These are phyloP conservation scores for Aureobasidium namibiae DNA, from an alignment of 2,329 filamentous ascomycete species.

Conservation along the genomic window DNA sequence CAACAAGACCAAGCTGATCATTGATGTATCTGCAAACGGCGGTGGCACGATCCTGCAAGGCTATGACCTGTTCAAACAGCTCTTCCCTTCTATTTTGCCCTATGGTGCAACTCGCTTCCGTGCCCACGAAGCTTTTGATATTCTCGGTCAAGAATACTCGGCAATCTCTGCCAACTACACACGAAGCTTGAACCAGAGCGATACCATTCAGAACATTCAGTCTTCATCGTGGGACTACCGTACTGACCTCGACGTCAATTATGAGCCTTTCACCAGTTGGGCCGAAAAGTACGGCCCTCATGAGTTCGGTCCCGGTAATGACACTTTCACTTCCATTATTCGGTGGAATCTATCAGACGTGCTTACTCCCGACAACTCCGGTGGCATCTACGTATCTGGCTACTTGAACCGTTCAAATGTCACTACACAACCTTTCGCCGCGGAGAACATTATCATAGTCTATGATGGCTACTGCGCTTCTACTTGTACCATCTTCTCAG, in stretches of 20 bases:
- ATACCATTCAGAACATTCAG: constrained; percentile 35
- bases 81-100: constrained; percentile 44
- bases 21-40: constrained; percentile 51
- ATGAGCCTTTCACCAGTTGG: constrained; percentile 41
- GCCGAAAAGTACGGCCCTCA: constrained; percentile 39
- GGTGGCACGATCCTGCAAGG: constrained; percentile 53
- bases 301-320: constrained; percentile 34
- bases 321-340: constrained; percentile 50
- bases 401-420: constrained; percentile 42
- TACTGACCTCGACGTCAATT: constrained; percentile 39
- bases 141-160: constrained; percentile 36
- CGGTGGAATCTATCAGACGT: constrained; percentile 44
- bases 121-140: constrained; percentile 38
- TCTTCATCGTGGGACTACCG: constrained; percentile 40
- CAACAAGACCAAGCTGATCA: constrained; percentile 52
- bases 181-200: constrained; percentile 25
- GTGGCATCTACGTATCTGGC: constrained; percentile 36
- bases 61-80: constrained; percentile 53
- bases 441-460: constrained; percentile 49
- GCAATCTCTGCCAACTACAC: constrained; percentile 25
- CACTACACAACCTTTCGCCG: constrained; percentile 43
- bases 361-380: constrained; percentile 27
- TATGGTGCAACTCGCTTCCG: constrained; percentile 46
- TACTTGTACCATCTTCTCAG: constrained; percentile 39
- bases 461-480: constrained; percentile 39